Evolutionary conservation across 805 yeast genomes (phyloP), one percentile per base, ranked within the genome.

Genomic region (Hermanozyma aechmeae): DNA sequence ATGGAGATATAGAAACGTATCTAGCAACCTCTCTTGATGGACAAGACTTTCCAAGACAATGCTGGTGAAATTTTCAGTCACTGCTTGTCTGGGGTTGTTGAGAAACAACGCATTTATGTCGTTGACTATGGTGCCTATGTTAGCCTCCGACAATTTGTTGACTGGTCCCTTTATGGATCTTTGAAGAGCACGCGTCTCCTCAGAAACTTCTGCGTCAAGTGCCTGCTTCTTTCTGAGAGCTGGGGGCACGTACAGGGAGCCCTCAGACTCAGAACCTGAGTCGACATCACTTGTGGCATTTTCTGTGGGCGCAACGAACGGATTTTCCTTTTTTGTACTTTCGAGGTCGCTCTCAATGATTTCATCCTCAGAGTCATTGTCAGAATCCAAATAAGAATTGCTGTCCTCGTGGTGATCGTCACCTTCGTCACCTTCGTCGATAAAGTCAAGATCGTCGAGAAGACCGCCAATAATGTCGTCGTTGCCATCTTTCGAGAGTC

Each of bases 81-180:
- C 93, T n/a, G 69, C 50, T 31, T 84, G 86, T 39, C 96, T 70
- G 4, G 98, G 78, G 42, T 84, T 65, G 6, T 65, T 65, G 37
- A 65, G 54, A 44, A 73, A 92, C 1, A 84, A 54, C 0, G 61
- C 64, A 42, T 76, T 76, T 29, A 92, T 57, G 15, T 83, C 84
- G 34, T 71, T 68, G 13, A 81, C 74, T 29, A 87, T 83, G 2
- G 77, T 60, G 9, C 71, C 61, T 16, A 87, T 62, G 37, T 87
- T 92, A 1, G 93, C 76, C 43, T 89, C 97, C 1, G 96, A 81
- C n/a, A 92, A 65, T 51, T 76, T 79, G 51, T 92, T 92, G 44
- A 92, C 61, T 1, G 85, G 75, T 34, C 96, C 87, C 45, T 86
- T 92, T 27, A 87, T 68, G 4, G 73, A 58, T 42, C 76, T 73